Percentiles rank a stretch among this genome's conserved stretches.
Evolutionary conservation across 306 rosid species (phyloP).

Genomic region (Vachellia collinsii): DNA sequence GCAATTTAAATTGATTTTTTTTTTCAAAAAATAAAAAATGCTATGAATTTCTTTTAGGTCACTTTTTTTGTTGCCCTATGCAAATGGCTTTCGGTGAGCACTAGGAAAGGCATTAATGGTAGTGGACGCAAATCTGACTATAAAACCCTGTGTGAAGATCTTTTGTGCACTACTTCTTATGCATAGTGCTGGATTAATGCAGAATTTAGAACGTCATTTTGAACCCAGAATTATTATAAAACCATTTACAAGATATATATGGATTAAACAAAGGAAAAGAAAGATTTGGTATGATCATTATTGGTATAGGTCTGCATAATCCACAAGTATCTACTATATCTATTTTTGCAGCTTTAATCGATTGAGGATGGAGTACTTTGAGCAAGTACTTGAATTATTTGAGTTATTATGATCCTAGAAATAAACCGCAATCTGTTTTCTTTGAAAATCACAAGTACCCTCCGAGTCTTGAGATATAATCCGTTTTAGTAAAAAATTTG

Average conservation of each 20-base stretch:
- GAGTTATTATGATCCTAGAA: not conserved
- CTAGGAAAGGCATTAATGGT: slow-evolving; percentile 34
- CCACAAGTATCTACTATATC: not conserved
- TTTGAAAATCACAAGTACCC: no score
- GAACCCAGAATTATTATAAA: not conserved
- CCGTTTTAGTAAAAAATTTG: no score
- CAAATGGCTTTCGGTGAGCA: slow-evolving; percentile 34
- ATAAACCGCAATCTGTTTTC: not conserved
- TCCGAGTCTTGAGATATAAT: no score
- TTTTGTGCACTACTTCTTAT: not conserved
- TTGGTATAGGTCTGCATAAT: not conserved
- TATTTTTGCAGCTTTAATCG: slow-evolving; percentile 9
- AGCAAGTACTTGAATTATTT: slow-evolving; percentile 9
- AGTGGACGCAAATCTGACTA: slow-evolving; percentile 19
- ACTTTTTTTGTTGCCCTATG: not conserved
- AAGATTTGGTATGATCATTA: slow-evolving; percentile 9
- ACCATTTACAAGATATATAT: not conserved
- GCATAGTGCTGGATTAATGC: not conserved
- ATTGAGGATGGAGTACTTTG: slow-evolving; percentile 7
- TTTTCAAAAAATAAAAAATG: not conserved
- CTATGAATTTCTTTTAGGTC: not conserved
- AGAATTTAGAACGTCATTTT: not conserved
- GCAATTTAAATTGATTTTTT: not conserved
- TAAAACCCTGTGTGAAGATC: not conserved
- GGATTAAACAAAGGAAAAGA: slow-evolving; percentile 2